Evolutionary conservation across 2,329 filamentous ascomycete species (phyloP), one percentile per base, ranked within the genome.

Genomic region (Apiospora pterosperma): DNA sequence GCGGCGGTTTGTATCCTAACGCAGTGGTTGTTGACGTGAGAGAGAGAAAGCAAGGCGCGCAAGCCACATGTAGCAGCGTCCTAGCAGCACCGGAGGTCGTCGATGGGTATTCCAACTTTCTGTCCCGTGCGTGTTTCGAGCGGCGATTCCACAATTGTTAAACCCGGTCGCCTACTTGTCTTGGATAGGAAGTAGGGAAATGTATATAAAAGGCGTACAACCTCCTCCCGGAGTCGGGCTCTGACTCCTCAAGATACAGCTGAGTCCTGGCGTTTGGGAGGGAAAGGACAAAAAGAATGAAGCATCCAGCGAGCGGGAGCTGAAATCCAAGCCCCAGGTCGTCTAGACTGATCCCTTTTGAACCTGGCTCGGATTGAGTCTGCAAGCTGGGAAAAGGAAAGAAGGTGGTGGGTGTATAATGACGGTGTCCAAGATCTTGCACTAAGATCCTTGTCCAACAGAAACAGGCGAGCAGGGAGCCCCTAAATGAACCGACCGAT

Each of bases 361-460:
- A 55, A 55, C 48, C 48, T 34, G 28, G 48, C 48, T 55, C 25
- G 21, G 19, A 55, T 55, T 34, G 28, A 19, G 48, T 16, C 48
- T 55, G 28, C 48, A 34, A 55, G 48, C 48, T 55, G 48, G 48
- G 10, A 55, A 55, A 55, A 55, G 16, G 3, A 55, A 55, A 34
- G 28, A 11, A 38, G 34, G 31, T 34, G 58, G 58, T 60, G 58
- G 58, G 58, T 59, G 34, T 31, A 34, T 60, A 39, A 39, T 60
- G 36, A 39, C 58, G 58, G 31, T 60, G 58, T 60, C 58, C 58
- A 60, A 60, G 48, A 55, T 55, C 48, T 55, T 55, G 48, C 48
- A 28, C 16, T 28, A 25, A n/a, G 48, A 55, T 55, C 48, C 48
- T 5, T 34, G 48, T 55, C 28, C 34, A 28, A 34, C 48, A n/a